A percentile compares a stretch with the other conserved stretches of the same genome.
These are phyloP conservation scores for Spencermartinsiella ligniputridi DNA, from an alignment of 1,139 yeast genomes.

Conservation along the genomic window DNA sequence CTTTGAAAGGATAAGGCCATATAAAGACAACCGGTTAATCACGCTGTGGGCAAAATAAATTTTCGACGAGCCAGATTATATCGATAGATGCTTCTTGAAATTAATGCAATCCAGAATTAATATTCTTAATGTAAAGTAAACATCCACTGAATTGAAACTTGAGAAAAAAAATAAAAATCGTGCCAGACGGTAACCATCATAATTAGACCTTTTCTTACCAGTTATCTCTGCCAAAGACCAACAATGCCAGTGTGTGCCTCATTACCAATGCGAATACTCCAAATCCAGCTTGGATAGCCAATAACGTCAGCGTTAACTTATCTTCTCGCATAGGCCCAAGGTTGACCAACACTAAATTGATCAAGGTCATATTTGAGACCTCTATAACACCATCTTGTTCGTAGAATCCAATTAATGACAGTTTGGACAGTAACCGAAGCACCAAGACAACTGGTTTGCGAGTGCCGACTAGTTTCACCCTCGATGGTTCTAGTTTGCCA, in stretches of 20 bases:
- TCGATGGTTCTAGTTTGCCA: slow-evolving; percentile 75
- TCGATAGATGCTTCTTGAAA: no score
- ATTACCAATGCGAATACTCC: slow-evolving; percentile 65
- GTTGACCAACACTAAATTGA: slow-evolving; percentile 77
- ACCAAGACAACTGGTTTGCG: slow-evolving; percentile 31
- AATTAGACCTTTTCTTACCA: slow-evolving; percentile 33
- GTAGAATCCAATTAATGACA: slow-evolving; percentile 51
- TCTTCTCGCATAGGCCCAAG: slow-evolving; percentile 90
- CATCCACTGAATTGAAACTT: neutral
- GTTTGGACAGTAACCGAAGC: slow-evolving; percentile 36
- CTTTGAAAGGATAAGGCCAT: no score
- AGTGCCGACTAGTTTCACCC: slow-evolving; percentile 38
- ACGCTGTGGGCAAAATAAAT: no score
- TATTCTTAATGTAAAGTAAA: no score
- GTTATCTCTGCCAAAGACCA: slow-evolving; percentile 88
- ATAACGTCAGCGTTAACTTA: slow-evolving; percentile 53
- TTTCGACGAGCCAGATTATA: neutral
- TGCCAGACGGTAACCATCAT: neutral
- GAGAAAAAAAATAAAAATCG: neutral
- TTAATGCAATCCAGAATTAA: neutral
- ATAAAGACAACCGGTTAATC: no score
- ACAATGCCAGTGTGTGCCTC: slow-evolving; percentile 81
- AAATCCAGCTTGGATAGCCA: slow-evolving; percentile 56
- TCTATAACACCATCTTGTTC: slow-evolving; percentile 33
- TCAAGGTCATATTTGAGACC: slow-evolving; percentile 80